Base-by-base conservation (phyloP, 2,329 filamentous ascomycete genomes). In the Paraphoma chrysanthemicola region DNA sequence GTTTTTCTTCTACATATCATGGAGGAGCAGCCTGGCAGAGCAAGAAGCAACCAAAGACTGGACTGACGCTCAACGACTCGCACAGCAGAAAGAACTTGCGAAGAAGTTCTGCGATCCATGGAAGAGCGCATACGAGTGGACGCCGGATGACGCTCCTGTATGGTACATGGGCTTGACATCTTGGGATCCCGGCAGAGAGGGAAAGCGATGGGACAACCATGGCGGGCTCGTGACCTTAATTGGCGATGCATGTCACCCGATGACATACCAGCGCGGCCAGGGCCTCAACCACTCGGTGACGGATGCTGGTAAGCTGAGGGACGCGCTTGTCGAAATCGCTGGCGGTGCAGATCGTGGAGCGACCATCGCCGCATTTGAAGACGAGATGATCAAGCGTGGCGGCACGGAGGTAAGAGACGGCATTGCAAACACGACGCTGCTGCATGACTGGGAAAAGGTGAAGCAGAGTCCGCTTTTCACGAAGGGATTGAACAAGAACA, bases 1-100 rank as follows among this genome's bases (percentile, higher is more conserved):
- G 3, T 81, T 81, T 60, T 79, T 79, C 66, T 81, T 79, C 68
- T 83, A 83, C 63, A 79, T 82, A 48, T 82, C 80, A 10, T 82
- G 79, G 78, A 60, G 51, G 16, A 74, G 67, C 9, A 71, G 64
- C 33, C 29, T 78, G 1, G 75, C 80, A 49, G 76, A 81, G 56
- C 80, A 82, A 57, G 73, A 74, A 9, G 66, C 67, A 36, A 78
- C 77, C 42, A 68, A 66, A 42, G 14, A 67, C 44, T 77, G 74
- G 66, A 71, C 73, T 5, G 62, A 73, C 42, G 74, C 65, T 2
- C 67, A 79, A 60, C 64, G 78, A 17, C 62, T 81, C 4, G 62
- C 54, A 11, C 78, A 81, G 60, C 72, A 77, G 23, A 82, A 80
- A 47, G 69, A 77, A 31, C 72, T 77, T 16, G 71, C 74, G 0